These are phyloP conservation scores for Diddensiella caesifluorescens DNA, from an alignment of 805 yeast genomes.

Conservation along the genomic window DNA sequence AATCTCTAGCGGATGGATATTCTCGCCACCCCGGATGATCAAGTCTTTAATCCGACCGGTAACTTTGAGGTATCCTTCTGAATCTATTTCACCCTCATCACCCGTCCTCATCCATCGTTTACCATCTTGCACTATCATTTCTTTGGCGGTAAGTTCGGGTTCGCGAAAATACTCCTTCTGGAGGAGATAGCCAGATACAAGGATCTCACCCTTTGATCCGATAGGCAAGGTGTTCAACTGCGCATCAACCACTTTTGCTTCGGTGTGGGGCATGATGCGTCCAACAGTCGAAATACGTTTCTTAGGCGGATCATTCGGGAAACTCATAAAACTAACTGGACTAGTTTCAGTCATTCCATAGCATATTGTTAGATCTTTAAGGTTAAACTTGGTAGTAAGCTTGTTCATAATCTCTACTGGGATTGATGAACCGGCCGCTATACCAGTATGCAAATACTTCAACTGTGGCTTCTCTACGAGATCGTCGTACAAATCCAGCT, in stretches of 20 bases:
- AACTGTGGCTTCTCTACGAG: slow-evolving; percentile 23
- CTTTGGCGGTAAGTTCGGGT: slow-evolving; percentile 25
- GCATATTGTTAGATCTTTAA: slow-evolving; percentile 27
- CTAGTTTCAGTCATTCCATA: slow-evolving; percentile 33
- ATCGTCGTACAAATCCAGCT: slow-evolving; percentile 19
- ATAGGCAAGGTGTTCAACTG: slow-evolving; percentile 20
- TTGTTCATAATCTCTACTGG: slow-evolving; percentile 29
- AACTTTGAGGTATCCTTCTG: slow-evolving; percentile 26
- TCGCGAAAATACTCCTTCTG: slow-evolving; percentile 26
- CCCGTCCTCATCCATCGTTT: slow-evolving; percentile 31
- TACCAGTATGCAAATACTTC: slow-evolving; percentile 27
- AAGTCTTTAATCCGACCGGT: slow-evolving; percentile 32
- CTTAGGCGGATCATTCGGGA: slow-evolving; percentile 25
- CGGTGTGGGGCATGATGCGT: slow-evolving; percentile 28
- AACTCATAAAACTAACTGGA: slow-evolving; percentile 30
- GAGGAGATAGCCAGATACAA: slow-evolving; percentile 28
- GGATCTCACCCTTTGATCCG: slow-evolving; percentile 26
- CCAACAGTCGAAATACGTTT: slow-evolving; percentile 27
- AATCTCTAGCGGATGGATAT: slow-evolving; percentile 30
- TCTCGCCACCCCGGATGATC: slow-evolving; percentile 32
- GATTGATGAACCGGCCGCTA: slow-evolving; percentile 32
- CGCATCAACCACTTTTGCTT: slow-evolving; percentile 25
- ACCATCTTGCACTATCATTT: slow-evolving; percentile 22
- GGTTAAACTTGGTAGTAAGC: slow-evolving; percentile 19
- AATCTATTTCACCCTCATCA: slow-evolving; percentile 29